These are phyloP conservation scores for Alternaria infectoria DNA, from an alignment of 2,329 filamentous ascomycete genomes.

Conservation along the genomic window DNA sequence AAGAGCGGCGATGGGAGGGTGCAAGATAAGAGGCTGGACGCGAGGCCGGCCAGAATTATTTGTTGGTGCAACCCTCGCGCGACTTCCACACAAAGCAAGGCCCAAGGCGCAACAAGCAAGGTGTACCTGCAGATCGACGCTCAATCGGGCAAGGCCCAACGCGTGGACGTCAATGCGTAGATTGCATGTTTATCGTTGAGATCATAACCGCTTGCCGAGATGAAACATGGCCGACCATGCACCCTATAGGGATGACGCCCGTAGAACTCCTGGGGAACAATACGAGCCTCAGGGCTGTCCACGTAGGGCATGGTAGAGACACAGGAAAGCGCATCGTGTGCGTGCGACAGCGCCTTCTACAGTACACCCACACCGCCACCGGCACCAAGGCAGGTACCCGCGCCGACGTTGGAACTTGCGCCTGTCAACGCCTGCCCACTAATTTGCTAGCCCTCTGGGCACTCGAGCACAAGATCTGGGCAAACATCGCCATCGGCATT, in stretches of 20 bases:
- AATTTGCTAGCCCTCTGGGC: background rate
- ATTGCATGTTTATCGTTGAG: constrained; percentile 11
- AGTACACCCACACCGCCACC: background rate
- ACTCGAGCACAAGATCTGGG: constrained; percentile 1
- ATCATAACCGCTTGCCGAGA: background rate
- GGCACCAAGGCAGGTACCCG: constrained; percentile 11
- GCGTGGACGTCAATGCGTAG: constrained; percentile 12
- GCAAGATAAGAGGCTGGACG: constrained; percentile 11
- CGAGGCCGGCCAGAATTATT: constrained; percentile 8
- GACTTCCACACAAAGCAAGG: constrained; percentile 20
- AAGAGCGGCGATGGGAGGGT: background rate
- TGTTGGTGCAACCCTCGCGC: constrained; percentile 18
- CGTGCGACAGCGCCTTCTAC: background rate
- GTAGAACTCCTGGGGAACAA: background rate
- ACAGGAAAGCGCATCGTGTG: too few relatives aligned
- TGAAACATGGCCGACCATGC: background rate
- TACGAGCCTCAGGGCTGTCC: background rate
- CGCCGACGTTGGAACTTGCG: background rate
- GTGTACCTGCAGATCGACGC: constrained; percentile 19
- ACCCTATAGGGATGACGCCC: background rate
- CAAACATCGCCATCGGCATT: background rate
- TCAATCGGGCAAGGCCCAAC: constrained; percentile 9
- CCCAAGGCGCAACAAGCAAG: constrained; percentile 10
- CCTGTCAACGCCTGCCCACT: background rate
- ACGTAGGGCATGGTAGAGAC: background rate